Percentiles rank a stretch among this genome's conserved stretches.
Evolutionary conservation across 345 rosid species (phyloP).

Genomic region (Arabidopsis arenosa): DNA sequence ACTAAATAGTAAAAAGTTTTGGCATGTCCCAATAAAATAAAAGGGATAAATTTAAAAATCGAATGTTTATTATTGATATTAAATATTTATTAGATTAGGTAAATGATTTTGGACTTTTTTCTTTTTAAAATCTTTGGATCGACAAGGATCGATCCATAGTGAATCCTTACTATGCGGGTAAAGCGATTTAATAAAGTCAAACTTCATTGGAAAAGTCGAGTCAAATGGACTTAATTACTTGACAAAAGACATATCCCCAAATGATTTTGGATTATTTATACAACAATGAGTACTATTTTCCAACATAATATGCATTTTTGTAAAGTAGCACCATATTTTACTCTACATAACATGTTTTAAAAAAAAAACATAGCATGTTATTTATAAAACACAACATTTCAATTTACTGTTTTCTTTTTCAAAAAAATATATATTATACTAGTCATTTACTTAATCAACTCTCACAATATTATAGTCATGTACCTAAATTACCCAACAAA

Average conservation of each 20-base stretch:
- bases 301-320: neutral
- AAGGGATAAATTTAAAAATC: neutral
- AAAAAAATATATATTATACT: too few species aligned
- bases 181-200: too few species aligned
- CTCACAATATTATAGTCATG: neutral
- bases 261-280: too few species aligned
- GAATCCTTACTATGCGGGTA: too few species aligned
- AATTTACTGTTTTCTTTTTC: neutral
- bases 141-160: too few species aligned
- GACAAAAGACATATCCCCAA: too few species aligned
- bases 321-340: neutral
- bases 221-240: too few species aligned
- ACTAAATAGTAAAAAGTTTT: neutral
- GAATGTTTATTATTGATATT: too few species aligned
- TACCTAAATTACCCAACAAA: neutral
- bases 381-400: neutral
- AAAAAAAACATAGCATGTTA: neutral
- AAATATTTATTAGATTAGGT: neutral
- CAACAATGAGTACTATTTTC: neutral
- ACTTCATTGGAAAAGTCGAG: too few species aligned
- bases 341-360: neutral
- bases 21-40: neutral
- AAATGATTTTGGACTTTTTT: neutral
- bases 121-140: too few species aligned
- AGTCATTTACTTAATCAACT: neutral